Evolutionary conservation across 768 basidiomycete species (phyloP).

Genomic region (Termitomyces titanicus): DNA sequence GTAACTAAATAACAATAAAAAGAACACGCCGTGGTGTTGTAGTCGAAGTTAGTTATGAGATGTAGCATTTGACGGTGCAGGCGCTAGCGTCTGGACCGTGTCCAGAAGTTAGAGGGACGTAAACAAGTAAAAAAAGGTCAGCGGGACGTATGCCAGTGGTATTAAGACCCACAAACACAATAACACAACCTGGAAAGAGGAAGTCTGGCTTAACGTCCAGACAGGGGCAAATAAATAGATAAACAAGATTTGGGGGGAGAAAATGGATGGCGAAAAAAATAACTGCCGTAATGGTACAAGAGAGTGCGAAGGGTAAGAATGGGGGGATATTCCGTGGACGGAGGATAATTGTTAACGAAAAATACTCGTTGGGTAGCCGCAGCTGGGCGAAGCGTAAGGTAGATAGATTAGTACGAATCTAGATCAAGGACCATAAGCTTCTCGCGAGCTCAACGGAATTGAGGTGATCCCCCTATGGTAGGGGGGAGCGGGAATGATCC

Average conservation of each 20-base stretch:
- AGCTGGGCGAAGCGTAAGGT: conserved; percentile 5
- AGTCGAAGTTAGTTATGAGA: not conserved
- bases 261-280: not conserved
- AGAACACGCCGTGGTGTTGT: not conserved
- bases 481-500: conserved; percentile 39
- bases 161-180: not conserved
- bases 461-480: conserved; percentile 6
- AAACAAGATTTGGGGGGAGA: not conserved
- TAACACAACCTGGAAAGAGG: not conserved
- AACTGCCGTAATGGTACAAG: not conserved
- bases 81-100: conserved; percentile 14
- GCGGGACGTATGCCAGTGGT: not conserved
- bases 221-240: not conserved
- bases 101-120: conserved; percentile 8
- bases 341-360: not conserved
- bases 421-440: conserved; percentile 2
- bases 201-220: not conserved
- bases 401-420: conserved; percentile 3
- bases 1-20: conserved; percentile 3
- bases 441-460: conserved; percentile 2
- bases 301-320: not conserved
- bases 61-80: conserved; percentile 8
- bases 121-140: not conserved
- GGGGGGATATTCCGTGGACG: not conserved
- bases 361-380: not conserved